These are phyloP conservation scores for Rhizopogon vulgaris DNA, from an alignment of 768 basidiomycete genomes.

Conservation along the genomic window DNA sequence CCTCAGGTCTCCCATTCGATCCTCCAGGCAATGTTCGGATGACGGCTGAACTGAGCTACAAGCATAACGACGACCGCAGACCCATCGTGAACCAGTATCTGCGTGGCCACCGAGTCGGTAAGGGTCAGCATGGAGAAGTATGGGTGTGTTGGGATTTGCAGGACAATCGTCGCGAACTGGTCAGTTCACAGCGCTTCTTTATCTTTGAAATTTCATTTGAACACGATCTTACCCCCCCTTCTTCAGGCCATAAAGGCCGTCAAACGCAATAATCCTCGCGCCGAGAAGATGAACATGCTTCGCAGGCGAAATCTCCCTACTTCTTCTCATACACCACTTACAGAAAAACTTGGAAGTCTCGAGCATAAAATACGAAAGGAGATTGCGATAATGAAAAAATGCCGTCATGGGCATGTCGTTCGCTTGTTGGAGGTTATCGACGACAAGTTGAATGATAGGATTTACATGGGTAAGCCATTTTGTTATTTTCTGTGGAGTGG, in stretches of 20 bases:
- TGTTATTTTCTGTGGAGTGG: slow-evolving; percentile 8
- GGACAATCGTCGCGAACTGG: slow-evolving; percentile 42
- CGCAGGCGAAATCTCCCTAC: slow-evolving; percentile 40
- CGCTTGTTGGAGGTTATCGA: slow-evolving; percentile 92
- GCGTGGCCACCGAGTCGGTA: slow-evolving; percentile 70
- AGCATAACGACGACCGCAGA: slow-evolving; percentile 33
- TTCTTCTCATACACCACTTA: slow-evolving; percentile 47
- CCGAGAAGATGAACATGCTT: slow-evolving; percentile 53
- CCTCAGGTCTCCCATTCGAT: slow-evolving; percentile 27
- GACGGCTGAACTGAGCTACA: slow-evolving; percentile 37
- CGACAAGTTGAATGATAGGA: slow-evolving; percentile 78
- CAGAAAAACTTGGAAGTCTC: slow-evolving; percentile 61
- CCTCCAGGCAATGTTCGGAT: slow-evolving; percentile 43
- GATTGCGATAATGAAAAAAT: slow-evolving; percentile 99
- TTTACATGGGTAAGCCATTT: slow-evolving; percentile 81
- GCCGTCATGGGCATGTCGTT: slow-evolving; percentile 84
- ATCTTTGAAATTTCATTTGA: slow-evolving; percentile 2
- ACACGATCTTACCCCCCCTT: not conserved
- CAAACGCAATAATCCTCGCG: slow-evolving; percentile 64
- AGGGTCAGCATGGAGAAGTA: slow-evolving; percentile 89
- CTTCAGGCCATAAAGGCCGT: slow-evolving; percentile 76
- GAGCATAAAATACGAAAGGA: slow-evolving; percentile 87
- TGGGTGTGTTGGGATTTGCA: slow-evolving; percentile 59
- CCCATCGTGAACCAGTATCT: slow-evolving; percentile 82
- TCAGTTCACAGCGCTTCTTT: slow-evolving; percentile 22